A percentile compares a stretch with the other conserved stretches of the same genome.
Evolutionary conservation across 768 basidiomycete species (phyloP).

Genomic region (Podaxis carcinomalis): DNA sequence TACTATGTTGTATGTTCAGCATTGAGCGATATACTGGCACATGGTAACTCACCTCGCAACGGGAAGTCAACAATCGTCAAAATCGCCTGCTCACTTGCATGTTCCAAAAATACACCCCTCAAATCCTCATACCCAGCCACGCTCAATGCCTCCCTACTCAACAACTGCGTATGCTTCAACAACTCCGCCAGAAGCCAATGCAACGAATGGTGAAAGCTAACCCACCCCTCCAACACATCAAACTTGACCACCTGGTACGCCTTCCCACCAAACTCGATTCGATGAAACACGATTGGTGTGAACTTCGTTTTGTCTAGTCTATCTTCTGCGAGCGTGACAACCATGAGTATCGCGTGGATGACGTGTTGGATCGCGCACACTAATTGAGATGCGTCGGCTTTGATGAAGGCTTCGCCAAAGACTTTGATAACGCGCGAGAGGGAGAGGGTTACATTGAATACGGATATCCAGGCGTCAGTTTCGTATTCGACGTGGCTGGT

Average conservation of each 20-base stretch:
- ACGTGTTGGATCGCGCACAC: slow-evolving; percentile 8
- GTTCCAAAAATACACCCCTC: slow-evolving; percentile 55
- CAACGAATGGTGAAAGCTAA: slow-evolving; percentile 90
- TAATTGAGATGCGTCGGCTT: slow-evolving; percentile 3
- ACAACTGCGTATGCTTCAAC: slow-evolving; percentile 74
- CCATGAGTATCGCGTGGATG: slow-evolving; percentile 65
- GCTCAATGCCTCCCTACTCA: slow-evolving; percentile 50
- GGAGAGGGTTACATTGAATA: slow-evolving; percentile 80
- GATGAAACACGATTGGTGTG: slow-evolving; percentile 55
- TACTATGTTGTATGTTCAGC: slow-evolving; percentile 38
- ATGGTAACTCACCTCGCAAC: slow-evolving; percentile 60
- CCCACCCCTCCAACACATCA: slow-evolving; percentile 75
- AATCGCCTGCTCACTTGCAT: slow-evolving; percentile 63
- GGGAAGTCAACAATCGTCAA: slow-evolving; percentile 85
- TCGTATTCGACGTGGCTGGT: slow-evolving; percentile 92
- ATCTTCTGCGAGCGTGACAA: slow-evolving; percentile 64
- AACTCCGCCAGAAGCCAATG: slow-evolving; percentile 90
- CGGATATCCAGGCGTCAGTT: slow-evolving; percentile 93
- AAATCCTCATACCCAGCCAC: slow-evolving; percentile 51
- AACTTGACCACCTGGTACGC: slow-evolving; percentile 67
- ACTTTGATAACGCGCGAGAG: slow-evolving; percentile 79
- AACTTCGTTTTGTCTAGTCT: slow-evolving; percentile 67
- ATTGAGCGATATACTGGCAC: neutral
- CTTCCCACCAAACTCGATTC: slow-evolving; percentile 58
- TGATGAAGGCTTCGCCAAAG: slow-evolving; percentile 70